Evolutionary conservation across 1,284 basidiomycete genomes (phyloP).

Genomic region (Phylloboletellus chloephorus): DNA sequence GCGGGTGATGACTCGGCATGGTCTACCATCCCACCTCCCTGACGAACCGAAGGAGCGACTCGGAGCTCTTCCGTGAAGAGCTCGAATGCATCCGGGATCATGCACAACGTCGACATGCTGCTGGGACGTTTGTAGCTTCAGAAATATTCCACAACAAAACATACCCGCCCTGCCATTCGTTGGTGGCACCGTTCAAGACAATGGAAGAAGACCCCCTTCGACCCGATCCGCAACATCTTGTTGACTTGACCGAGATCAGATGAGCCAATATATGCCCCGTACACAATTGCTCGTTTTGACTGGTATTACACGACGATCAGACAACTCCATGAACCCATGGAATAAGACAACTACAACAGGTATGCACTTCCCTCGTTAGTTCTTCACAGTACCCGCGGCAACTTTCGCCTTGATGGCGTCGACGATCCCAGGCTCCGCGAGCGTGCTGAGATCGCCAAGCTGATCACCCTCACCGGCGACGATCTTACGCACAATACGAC

Average conservation of each 20-base stretch:
- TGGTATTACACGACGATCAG: neutral
- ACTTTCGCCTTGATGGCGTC: slow-evolving; percentile 79
- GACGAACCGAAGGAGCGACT: too few relatives aligned
- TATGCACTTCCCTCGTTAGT: slow-evolving; percentile 10
- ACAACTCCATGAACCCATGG: neutral
- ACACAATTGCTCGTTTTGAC: too few relatives aligned
- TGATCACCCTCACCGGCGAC: slow-evolving; percentile 90
- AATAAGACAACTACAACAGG: neutral
- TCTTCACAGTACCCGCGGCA: slow-evolving; percentile 32
- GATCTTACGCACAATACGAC: slow-evolving; percentile 93
- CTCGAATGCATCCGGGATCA: too few relatives aligned
- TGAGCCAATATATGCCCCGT: too few relatives aligned
- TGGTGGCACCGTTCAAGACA: slow-evolving; percentile 21
- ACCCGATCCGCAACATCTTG: too few relatives aligned
- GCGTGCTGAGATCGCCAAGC: slow-evolving; percentile 86
- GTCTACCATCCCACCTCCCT: too few relatives aligned
- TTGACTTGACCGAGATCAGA: too few relatives aligned
- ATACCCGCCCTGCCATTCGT: slow-evolving; percentile 20
- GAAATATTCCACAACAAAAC: slow-evolving; percentile 19
- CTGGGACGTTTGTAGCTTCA: too few relatives aligned
- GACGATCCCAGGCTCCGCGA: slow-evolving; percentile 82
- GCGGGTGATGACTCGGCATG: too few relatives aligned
- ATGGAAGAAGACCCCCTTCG: slow-evolving; percentile 21
- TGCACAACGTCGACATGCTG: slow-evolving; percentile 24
- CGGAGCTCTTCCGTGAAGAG: too few relatives aligned